Conservation (phyloP, 2,329 filamentous ascomycete species). For the Tolypocladium guangdongense region DNA sequence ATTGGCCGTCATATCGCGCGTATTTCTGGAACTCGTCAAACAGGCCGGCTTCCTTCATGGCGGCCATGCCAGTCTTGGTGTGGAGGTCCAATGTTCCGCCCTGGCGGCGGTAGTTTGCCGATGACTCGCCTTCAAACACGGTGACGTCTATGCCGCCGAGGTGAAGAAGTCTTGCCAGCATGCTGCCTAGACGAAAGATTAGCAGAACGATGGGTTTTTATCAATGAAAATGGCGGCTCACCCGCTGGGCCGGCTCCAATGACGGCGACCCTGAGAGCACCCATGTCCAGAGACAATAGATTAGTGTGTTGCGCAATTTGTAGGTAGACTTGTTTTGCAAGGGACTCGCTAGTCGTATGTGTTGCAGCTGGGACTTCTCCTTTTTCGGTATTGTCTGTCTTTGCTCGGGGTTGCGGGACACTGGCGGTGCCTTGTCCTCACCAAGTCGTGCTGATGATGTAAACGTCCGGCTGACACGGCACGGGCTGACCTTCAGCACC, state of each 20-base stretch:
- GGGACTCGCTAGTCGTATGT: neutral
- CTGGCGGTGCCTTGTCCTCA: neutral
- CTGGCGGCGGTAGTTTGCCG: conserved; percentile 32
- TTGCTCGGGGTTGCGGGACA: neutral
- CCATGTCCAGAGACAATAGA: neutral
- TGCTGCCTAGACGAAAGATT: conserved; percentile 10
- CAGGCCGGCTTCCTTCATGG: conserved; percentile 37
- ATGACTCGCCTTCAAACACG: conserved; percentile 38
- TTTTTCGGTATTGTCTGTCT: neutral
- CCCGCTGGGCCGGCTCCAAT: neutral
- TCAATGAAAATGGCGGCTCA: neutral
- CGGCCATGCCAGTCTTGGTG: conserved; percentile 35
- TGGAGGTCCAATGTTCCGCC: conserved; percentile 47
- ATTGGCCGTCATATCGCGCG: conserved; percentile 41
- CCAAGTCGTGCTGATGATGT: too few species aligned
- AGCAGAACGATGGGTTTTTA: neutral
- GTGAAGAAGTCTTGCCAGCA: conserved; percentile 37
- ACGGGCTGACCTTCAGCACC: neutral
- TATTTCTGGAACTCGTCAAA: conserved; percentile 37
- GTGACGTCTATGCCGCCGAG: conserved; percentile 32
- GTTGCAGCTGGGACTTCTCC: too few species aligned
- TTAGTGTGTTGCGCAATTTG: too few species aligned
- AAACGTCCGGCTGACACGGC: neutral
- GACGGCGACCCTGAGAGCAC: neutral
- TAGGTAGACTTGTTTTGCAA: neutral